These are phyloP conservation scores for Talaromyces islandicus DNA, from an alignment of 2,329 filamentous ascomycete species.

Conservation along the genomic window DNA sequence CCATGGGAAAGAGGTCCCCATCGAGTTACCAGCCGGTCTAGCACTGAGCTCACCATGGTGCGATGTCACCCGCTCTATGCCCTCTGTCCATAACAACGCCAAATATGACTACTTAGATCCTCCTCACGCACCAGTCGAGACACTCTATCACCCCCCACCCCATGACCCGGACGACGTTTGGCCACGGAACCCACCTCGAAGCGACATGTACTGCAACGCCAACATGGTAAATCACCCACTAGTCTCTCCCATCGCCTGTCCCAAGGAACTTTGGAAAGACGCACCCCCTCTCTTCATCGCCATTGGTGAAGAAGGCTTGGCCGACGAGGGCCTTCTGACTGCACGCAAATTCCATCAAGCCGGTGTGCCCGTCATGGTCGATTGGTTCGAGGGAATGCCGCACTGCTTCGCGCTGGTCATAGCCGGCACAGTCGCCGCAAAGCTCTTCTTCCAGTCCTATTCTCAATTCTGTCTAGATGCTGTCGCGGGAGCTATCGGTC, in stretches of 20 bases:
- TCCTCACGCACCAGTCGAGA: constrained; percentile 19
- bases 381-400: constrained; percentile 42
- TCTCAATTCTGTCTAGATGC: constrained; percentile 45
- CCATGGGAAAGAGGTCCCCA: constrained; percentile 32
- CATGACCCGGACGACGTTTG: constrained; percentile 32
- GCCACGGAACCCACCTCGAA: constrained; percentile 37
- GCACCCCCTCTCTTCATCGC: constrained; percentile 37
- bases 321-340: constrained; percentile 35
- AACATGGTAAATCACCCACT: constrained; percentile 34
- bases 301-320: constrained; percentile 36
- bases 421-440: constrained; percentile 38
- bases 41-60: constrained; percentile 37
- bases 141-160: constrained; percentile 19
- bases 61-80: constrained; percentile 38
- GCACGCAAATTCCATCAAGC: constrained; percentile 35
- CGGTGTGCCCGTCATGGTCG: constrained; percentile 31
- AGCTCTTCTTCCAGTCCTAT: constrained; percentile 52
- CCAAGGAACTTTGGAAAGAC: constrained; percentile 33
- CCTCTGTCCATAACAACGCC: constrained; percentile 31
- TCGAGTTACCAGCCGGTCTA: constrained; percentile 37
- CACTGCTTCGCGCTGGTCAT: constrained; percentile 54
- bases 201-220: constrained; percentile 37
- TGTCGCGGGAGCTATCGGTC: constrained; percentile 16
- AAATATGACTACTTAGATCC: constrained; percentile 35
- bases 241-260: constrained; percentile 32